Evolutionary conservation across 2,329 filamentous ascomycete species (phyloP).

Genomic region (Fusarium decemcellulare): DNA sequence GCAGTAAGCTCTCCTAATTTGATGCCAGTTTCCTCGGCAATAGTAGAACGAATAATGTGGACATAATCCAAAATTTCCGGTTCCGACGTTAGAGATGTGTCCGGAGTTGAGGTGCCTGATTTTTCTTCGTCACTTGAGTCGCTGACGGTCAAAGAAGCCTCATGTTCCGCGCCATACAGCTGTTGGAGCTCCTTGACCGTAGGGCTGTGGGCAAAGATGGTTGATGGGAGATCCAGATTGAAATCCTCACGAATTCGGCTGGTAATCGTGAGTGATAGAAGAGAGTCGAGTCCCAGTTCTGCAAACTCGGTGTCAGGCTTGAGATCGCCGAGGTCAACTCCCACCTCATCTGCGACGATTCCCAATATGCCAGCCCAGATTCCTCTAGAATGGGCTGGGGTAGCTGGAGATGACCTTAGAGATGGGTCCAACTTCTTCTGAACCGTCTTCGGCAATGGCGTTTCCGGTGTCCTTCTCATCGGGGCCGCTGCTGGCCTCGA

Average conservation of each 20-base stretch:
- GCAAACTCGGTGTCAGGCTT: slow-evolving; percentile 67
- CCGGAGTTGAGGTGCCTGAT: slow-evolving; percentile 59
- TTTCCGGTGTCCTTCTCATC: not conserved
- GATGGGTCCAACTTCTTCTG: not conserved
- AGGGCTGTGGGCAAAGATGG: slow-evolving; percentile 48
- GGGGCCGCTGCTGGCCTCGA: not conserved
- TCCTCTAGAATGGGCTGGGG: slow-evolving; percentile 9
- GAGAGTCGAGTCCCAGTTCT: slow-evolving; percentile 72
- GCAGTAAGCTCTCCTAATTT: slow-evolving; percentile 27
- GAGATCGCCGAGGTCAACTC: slow-evolving; percentile 76
- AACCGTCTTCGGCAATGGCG: not conserved
- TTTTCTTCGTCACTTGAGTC: slow-evolving; percentile 76
- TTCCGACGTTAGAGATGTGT: slow-evolving; percentile 34
- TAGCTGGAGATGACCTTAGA: slow-evolving; percentile 46
- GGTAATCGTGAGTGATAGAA: slow-evolving; percentile 70
- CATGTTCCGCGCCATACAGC: not conserved
- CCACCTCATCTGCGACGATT: slow-evolving; percentile 76
- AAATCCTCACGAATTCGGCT: slow-evolving; percentile 69
- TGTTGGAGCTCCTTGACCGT: slow-evolving; percentile 35
- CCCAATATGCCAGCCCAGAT: slow-evolving; percentile 40
- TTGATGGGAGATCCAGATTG: slow-evolving; percentile 63
- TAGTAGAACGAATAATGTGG: slow-evolving; percentile 25
- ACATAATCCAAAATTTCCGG: slow-evolving; percentile 18
- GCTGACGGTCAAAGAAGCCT: slow-evolving; percentile 73
- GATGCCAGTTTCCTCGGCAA: slow-evolving; percentile 40